Evolutionary conservation across 2,329 filamentous ascomycete genomes (phyloP).

Genomic region (Phyllosticta citriasiana): DNA sequence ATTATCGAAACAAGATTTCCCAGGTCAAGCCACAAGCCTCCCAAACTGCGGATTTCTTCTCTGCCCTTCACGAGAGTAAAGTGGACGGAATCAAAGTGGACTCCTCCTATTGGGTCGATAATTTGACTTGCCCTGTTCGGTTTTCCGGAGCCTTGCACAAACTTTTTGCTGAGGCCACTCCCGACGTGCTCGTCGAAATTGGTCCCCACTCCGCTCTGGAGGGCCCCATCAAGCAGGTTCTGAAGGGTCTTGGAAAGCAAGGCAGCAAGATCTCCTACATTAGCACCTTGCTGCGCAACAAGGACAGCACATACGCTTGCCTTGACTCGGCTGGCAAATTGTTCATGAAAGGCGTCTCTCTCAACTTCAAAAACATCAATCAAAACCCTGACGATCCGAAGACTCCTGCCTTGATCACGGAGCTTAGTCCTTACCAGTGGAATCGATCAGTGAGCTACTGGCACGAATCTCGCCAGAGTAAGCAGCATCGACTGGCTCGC

Average conservation of each 20-base stretch:
- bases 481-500: background rate
- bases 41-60: constrained; percentile 6
- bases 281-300: constrained; percentile 1
- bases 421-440: constrained; percentile 20
- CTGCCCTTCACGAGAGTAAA: constrained; percentile 1
- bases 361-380: constrained; percentile 18
- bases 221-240: constrained; percentile 12
- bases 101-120: constrained; percentile 28
- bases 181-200: constrained; percentile 16
- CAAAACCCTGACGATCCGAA: constrained; percentile 13
- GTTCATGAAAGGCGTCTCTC: constrained; percentile 10
- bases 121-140: constrained; percentile 27
- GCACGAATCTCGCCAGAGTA: constrained; percentile 10
- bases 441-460: constrained; percentile 17
- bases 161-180: constrained; percentile 4
- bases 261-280: constrained; percentile 1
- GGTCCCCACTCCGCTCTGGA: constrained; percentile 23
- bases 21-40: background rate
- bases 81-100: background rate
- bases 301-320: constrained; percentile 2
- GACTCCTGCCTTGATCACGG: constrained; percentile 12
- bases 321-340: constrained; percentile 15
- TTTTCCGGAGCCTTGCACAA: constrained; percentile 20
- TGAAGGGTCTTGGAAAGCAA: constrained; percentile 7
- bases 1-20: constrained; percentile 15